Conservation (phyloP, 176 grass and related monocot genomes). For the Pharus latifolius region DNA sequence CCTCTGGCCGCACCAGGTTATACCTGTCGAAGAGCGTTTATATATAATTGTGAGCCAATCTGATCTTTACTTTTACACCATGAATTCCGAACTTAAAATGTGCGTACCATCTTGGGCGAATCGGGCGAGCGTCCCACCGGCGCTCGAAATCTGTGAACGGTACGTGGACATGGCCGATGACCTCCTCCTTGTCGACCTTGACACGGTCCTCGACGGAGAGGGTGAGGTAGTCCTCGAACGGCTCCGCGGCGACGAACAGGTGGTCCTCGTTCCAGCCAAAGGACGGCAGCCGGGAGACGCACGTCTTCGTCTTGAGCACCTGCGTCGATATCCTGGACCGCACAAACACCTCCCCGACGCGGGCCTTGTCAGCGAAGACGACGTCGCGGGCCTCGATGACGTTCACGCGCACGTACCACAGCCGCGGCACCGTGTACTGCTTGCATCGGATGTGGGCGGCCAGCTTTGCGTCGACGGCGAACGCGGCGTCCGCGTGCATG, state of each 20-base stretch:
- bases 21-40: neutral
- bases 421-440: conserved; percentile 54
- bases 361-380: conserved; percentile 28
- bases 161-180: conserved; percentile 38
- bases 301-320: conserved; percentile 23
- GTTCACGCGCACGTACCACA: conserved; percentile 64
- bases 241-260: conserved; percentile 55
- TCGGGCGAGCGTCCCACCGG: conserved; percentile 28
- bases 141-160: conserved; percentile 36
- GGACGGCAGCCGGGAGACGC: conserved; percentile 18
- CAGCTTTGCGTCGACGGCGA: conserved; percentile 33
- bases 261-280: conserved; percentile 54
- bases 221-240: conserved; percentile 43
- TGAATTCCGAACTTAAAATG: neutral
- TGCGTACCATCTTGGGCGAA: conserved; percentile 24
- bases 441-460: conserved; percentile 46
- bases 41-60: neutral
- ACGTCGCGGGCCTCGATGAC: conserved; percentile 40
- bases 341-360: conserved; percentile 45
- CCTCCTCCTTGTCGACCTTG: conserved; percentile 45
- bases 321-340: conserved; percentile 17
- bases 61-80: neutral
- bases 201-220: conserved; percentile 51
- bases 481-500: conserved; percentile 38
- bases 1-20: conserved; percentile 36